Evolutionary conservation across 2,329 filamentous ascomycete species (phyloP), one percentile per base, ranked within the genome.

Genomic region (Ascochyta clinopodiicola): DNA sequence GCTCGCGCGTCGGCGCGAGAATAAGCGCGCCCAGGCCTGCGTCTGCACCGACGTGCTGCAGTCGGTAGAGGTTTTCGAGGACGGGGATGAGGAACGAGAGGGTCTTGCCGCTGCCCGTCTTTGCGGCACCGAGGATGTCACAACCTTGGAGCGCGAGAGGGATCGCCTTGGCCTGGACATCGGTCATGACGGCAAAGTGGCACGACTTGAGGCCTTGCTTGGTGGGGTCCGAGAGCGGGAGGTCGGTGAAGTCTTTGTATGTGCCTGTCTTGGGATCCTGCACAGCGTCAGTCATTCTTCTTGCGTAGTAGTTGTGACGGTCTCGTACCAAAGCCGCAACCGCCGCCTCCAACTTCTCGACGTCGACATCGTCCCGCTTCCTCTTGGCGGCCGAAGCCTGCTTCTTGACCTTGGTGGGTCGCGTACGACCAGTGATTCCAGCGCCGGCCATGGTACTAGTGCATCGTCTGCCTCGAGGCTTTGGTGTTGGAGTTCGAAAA

Each of bases 21-120:
- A 99, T 91, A 61, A 99, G 84, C 4, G 95, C 95, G 8, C 94
- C 94, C 27, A 99, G 81, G 0, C 95, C 95, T 38, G 80, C 80
- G 77, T 99, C 95, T 66, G 88, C 84, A 67, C 96, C 91, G 15
- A 95, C 90, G 88, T 93, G 97, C 82, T 88, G 90, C 51, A 88
- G 86, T 46, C 92, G 88, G 75, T 96, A 95, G 2, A 99, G 84
- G 68, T 94, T 96, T 77, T 99, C 95, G 44, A 99, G 84, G 0
- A 98, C 88, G 1, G 95, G 95, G 2, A 98, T 81, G 7, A 99
- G 79, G 74, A 99, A 99, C 0, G 95, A 91, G 22, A 99, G 82
- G 0, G 94, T 98, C 81, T 98, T 98, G 70, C 94, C 94, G 72
- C 91, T 96, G 46, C 94, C 94, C 0, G 94, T 98, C 78, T 96